Evolutionary conservation across 139 green algal genomes (phyloP).

Genomic region (Coccomyxa sp.): DNA sequence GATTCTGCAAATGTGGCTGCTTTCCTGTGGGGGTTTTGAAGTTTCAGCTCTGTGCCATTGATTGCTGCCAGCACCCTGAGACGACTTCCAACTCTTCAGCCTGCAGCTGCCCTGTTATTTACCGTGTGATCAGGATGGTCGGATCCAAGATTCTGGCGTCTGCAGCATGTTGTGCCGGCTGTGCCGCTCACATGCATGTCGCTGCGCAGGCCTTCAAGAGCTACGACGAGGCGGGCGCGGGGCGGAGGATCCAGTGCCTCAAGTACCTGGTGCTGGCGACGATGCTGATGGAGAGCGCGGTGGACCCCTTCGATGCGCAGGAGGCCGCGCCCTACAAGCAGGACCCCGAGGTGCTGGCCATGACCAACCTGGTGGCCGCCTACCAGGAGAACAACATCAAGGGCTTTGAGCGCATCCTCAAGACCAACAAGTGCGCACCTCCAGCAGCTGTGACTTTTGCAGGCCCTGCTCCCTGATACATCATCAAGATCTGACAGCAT

Average conservation of each 20-base stretch:
- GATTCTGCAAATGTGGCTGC: too few relatives aligned
- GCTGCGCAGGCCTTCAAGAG: constrained; percentile 96
- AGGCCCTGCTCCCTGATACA: too few relatives aligned
- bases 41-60: too few relatives aligned
- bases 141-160: too few relatives aligned
- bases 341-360: constrained; percentile 69
- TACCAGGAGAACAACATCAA: constrained; percentile 93
- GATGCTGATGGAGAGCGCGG: constrained; percentile 96
- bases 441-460: too few relatives aligned
- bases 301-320: constrained; percentile 96
- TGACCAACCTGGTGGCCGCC: constrained; percentile 93
- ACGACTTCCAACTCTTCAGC: too few relatives aligned
- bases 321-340: constrained; percentile 91
- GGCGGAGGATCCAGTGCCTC: constrained; percentile 87
- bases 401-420: constrained; percentile 92
- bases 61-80: too few relatives aligned
- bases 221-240: constrained; percentile 91
- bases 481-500: too few relatives aligned
- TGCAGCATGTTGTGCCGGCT: not conserved
- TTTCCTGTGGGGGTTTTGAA: too few relatives aligned
- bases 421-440: constrained; percentile 46
- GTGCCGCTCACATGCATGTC: too few relatives aligned
- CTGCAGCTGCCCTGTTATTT: too few relatives aligned
- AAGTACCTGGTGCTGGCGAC: constrained; percentile 98
- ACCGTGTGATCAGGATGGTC: too few relatives aligned